phyloP scores from a whole-genome alignment of 257 asterid genomes.

The Phtheirospermum japonicum region DNA sequence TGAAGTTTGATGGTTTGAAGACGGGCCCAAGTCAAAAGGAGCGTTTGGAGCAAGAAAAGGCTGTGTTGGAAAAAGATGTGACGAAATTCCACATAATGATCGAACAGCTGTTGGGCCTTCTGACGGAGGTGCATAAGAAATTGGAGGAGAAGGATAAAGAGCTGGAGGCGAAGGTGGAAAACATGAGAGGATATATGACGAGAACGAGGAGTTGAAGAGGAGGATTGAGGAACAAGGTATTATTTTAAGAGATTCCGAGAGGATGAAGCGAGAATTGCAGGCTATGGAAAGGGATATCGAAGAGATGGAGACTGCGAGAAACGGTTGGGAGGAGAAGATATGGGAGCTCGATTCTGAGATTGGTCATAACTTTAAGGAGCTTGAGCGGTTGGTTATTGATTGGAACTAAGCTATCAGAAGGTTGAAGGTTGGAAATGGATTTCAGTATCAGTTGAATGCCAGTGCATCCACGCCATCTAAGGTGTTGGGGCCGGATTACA shows the following conservation, averaged over 20 bases:
- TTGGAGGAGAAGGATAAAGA: slow-evolving; percentile 68
- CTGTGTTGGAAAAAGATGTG: slow-evolving; percentile 63
- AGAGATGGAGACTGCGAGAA: too few relatives aligned
- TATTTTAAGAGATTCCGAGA: slow-evolving; percentile 82
- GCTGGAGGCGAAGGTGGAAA: slow-evolving; percentile 59
- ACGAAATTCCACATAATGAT: slow-evolving; percentile 65
- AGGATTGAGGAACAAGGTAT: slow-evolving; percentile 85
- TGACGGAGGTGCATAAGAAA: slow-evolving; percentile 42
- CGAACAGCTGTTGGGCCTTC: slow-evolving; percentile 45
- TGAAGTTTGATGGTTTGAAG: too few relatives aligned
- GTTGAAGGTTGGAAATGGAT: slow-evolving; percentile 84
- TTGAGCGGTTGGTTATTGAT: slow-evolving; percentile 60
- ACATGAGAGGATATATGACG: too few relatives aligned
- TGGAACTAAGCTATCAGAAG: slow-evolving; percentile 77
- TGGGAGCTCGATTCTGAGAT: too few relatives aligned
- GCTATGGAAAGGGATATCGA: slow-evolving; percentile 69
- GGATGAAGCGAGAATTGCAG: slow-evolving; percentile 87
- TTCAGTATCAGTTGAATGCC: slow-evolving; percentile 71
- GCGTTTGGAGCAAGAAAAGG: slow-evolving; percentile 67
- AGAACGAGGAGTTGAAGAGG: too few relatives aligned
- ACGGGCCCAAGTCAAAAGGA: slow-evolving; percentile 60
- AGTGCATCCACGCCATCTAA: slow-evolving; percentile 66
- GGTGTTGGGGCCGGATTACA: slow-evolving; percentile 76
- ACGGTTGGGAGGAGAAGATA: too few relatives aligned
- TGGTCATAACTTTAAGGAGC: too few relatives aligned